A percentile compares a stretch with the other conserved stretches of the same genome.
These are phyloP conservation scores for Chimonanthus praecox DNA, from an alignment of 164 flowering plant species.

Conservation along the genomic window DNA sequence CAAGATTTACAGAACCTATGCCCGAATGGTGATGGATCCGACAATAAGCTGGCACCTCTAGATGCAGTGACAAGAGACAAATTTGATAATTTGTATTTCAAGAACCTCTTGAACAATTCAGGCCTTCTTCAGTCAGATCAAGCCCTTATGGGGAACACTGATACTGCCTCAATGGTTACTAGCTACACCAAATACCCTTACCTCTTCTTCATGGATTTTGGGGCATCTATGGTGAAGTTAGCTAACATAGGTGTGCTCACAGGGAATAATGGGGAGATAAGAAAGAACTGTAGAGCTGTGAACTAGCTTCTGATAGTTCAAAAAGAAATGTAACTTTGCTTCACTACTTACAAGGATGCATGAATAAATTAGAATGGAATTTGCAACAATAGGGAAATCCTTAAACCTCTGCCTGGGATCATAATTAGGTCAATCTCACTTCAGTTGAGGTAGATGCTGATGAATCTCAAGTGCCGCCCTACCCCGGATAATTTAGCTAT, in stretches of 20 bases:
- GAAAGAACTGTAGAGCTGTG: constrained; percentile 53
- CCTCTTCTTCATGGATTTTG: constrained; percentile 50
- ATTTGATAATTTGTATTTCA: constrained; percentile 57
- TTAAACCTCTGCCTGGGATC: too few species aligned
- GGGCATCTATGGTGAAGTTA: constrained; percentile 58
- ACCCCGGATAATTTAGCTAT: too few species aligned
- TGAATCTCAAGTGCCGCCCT: too few species aligned
- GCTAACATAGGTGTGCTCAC: constrained; percentile 52
- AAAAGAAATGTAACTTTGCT: neutral
- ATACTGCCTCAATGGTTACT: constrained; percentile 42
- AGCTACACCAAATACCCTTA: constrained; percentile 38
- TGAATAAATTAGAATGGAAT: neutral
- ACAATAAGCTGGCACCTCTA: constrained; percentile 47
- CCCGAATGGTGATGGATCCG: constrained; percentile 35
- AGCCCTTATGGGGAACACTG: constrained; percentile 41
- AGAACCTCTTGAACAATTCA: constrained; percentile 39
- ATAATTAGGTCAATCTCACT: too few species aligned
- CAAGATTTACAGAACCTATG: constrained; percentile 39
- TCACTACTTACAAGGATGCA: neutral
- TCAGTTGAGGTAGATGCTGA: too few species aligned
- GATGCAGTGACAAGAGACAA: constrained; percentile 34
- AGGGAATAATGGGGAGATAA: constrained; percentile 52
- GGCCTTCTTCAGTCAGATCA: constrained; percentile 75
- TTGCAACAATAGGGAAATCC: too few species aligned
- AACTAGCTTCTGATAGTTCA: constrained; percentile 18